phyloP scores from a whole-genome alignment of 2,329 filamentous ascomycete species.

The Penicillium sp. region DNA sequence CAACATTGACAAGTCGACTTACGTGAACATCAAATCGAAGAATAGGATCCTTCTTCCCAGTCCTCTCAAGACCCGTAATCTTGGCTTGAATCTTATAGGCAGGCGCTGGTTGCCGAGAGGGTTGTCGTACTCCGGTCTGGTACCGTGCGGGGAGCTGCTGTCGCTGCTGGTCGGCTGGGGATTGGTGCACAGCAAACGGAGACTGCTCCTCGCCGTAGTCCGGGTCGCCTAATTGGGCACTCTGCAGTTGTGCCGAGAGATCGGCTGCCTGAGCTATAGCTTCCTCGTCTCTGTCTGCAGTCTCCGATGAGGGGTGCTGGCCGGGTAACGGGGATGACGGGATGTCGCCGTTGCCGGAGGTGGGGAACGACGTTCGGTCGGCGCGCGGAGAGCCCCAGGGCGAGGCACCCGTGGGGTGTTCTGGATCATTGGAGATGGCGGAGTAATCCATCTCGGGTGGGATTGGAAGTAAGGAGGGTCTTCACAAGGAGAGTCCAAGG shows the following conservation, averaged over 20 bases:
- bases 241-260: conserved; percentile 46
- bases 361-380: conserved; percentile 45
- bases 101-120: conserved; percentile 56
- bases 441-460: conserved; percentile 65
- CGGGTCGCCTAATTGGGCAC: conserved; percentile 42
- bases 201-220: conserved; percentile 41
- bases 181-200: conserved; percentile 41
- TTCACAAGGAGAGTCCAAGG: conserved; percentile 18
- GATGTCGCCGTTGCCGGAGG: conserved; percentile 39
- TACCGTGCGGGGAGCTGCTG: conserved; percentile 52
- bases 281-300: conserved; percentile 26
- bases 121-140: conserved; percentile 44
- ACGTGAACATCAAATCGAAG: conserved; percentile 96
- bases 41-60: conserved; percentile 93
- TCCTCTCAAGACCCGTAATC: conserved; percentile 89
- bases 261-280: conserved; percentile 44
- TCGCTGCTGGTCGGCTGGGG: conserved; percentile 43
- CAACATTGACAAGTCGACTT: conserved; percentile 42
- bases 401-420: conserved; percentile 60
- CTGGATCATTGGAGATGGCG: conserved; percentile 57
- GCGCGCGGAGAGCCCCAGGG: conserved; percentile 65
- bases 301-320: conserved; percentile 39
- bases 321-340: conserved; percentile 46
- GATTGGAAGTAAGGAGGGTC: conserved; percentile 21
- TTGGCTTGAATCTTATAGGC: conserved; percentile 89